Base-by-base conservation (phyloP, 1,139 yeast species). In the Torulaspora pretoriensis region DNA sequence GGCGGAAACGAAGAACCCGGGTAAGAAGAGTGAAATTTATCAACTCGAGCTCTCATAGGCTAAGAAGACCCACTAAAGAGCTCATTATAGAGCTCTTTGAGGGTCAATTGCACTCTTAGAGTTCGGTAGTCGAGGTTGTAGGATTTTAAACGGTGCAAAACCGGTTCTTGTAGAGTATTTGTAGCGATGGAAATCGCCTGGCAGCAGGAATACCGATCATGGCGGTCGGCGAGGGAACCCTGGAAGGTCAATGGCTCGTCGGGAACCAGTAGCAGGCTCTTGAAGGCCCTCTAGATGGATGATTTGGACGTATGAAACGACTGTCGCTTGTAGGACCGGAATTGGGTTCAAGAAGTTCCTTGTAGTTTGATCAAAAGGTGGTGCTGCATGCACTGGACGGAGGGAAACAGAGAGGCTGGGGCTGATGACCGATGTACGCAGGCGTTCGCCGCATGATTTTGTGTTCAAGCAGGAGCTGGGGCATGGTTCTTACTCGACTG, bases 401-500 rank as follows among this genome's bases (percentile, higher is more conserved):
- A 19, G 26, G 35, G 16, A 26, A 32, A 32, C 14, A n/a, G 24
- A 14, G 17, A 14, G 22, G 33, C 17, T 8, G 33, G 14, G 14
- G 35, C 45, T 42, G 45, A 54, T 54, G 59, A 47, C 47, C 42
- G 36, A 49, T 53, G 55, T 67, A 38, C 42, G 73, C 52, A 78
- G 78, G 57, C 73, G 87, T 58, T 75, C 83, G 13, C 96, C 90
- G 1, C 75, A 77, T 52, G 98, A 92, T 67, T 94, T 90, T 67
- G 80, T 81, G 52, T 89, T 92, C 60, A 92, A 95, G 28, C 81
- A 83, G 43, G 80, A 83, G 46, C 75, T 94, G 34, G 99, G 99
- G 8, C 96, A 89, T 63, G 99, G 99, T 1, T 88, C 97, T 1
- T 94, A 92, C 61, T 90, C 97, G 3, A 89, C 96, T 5, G 97